Percentiles rank a stretch among this genome's conserved stretches.
These are phyloP conservation scores for Raddia distichophylla DNA, from an alignment of 176 grass and related monocot genomes.

Conservation along the genomic window DNA sequence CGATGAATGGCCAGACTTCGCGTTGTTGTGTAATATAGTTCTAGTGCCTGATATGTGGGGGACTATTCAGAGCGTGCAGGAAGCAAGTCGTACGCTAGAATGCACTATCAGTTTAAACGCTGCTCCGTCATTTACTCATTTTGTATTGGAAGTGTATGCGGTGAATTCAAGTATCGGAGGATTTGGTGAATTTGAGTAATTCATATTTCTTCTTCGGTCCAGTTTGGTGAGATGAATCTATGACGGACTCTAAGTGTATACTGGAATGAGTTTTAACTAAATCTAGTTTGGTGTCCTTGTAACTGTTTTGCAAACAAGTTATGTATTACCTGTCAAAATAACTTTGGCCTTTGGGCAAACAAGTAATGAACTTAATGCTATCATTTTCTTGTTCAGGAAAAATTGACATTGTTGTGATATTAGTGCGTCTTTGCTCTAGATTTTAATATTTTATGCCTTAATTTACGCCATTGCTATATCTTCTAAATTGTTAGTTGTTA, in stretches of 20 bases:
- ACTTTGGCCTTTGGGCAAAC: not conserved
- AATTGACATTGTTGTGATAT: not conserved
- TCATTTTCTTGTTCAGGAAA: not conserved
- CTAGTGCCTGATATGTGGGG: not conserved
- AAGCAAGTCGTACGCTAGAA: constrained; percentile 8
- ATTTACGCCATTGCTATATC: not conserved
- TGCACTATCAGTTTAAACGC: not conserved
- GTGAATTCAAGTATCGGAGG: not conserved
- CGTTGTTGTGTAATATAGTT: not conserved
- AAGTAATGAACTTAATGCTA: not conserved
- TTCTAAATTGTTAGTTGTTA: not conserved
- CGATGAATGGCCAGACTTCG: not conserved
- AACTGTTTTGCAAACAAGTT: constrained; percentile 8
- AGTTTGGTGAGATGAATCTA: not conserved
- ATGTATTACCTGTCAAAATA: not conserved
- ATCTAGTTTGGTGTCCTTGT: constrained; percentile 10
- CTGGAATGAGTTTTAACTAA: constrained; percentile 15
- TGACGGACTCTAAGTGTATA: constrained; percentile 8
- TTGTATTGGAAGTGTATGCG: not conserved
- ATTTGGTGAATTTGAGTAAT: not conserved
- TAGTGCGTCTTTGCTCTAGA: not conserved
- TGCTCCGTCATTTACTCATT: not conserved
- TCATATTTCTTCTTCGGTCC: not conserved
- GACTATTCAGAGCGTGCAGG: constrained; percentile 3
- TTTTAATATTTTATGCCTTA: not conserved